Conservation (phyloP, 805 yeast genomes). For the Metschnikowia drakensbergensis region DNA sequence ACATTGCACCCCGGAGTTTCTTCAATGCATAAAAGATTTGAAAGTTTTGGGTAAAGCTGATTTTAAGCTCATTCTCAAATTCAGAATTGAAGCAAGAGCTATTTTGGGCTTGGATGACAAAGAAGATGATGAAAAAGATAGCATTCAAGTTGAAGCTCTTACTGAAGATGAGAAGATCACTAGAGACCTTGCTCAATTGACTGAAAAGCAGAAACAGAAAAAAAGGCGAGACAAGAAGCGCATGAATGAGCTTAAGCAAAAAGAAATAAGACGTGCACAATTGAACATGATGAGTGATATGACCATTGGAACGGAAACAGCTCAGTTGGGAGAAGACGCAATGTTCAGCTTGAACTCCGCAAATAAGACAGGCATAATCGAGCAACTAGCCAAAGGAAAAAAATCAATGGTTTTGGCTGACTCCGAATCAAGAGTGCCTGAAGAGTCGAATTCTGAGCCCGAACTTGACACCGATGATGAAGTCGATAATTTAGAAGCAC, state of each 20-base stretch:
- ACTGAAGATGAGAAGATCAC: slow-evolving; percentile 90
- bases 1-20: slow-evolving; percentile 72
- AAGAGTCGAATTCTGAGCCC: slow-evolving; percentile 47
- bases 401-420: slow-evolving; percentile 45
- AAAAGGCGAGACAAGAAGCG: slow-evolving; percentile 78
- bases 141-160: slow-evolving; percentile 63
- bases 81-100: slow-evolving; percentile 86
- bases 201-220: slow-evolving; percentile 65
- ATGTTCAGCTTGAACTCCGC: slow-evolving; percentile 83
- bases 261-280: slow-evolving; percentile 86
- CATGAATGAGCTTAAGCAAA: slow-evolving; percentile 78
- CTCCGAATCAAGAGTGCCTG: slow-evolving; percentile 48
- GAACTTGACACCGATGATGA: slow-evolving; percentile 45
- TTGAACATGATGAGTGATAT: slow-evolving; percentile 92
- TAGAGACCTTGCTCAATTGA: slow-evolving; percentile 71
- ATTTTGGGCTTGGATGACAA: slow-evolving; percentile 62
- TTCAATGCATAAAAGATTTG: slow-evolving; percentile 84
- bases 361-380: slow-evolving; percentile 78
- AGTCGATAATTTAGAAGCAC: slow-evolving; percentile 68
- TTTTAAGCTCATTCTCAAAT: slow-evolving; percentile 76
- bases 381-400: slow-evolving; percentile 73
- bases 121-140: slow-evolving; percentile 46
- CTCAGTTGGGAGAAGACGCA: slow-evolving; percentile 69
- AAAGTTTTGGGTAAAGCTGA: slow-evolving; percentile 94
- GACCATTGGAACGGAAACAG: slow-evolving; percentile 93